Base-by-base conservation (phyloP, 2,329 filamentous ascomycete genomes). In the Talaromyces piceae region DNA sequence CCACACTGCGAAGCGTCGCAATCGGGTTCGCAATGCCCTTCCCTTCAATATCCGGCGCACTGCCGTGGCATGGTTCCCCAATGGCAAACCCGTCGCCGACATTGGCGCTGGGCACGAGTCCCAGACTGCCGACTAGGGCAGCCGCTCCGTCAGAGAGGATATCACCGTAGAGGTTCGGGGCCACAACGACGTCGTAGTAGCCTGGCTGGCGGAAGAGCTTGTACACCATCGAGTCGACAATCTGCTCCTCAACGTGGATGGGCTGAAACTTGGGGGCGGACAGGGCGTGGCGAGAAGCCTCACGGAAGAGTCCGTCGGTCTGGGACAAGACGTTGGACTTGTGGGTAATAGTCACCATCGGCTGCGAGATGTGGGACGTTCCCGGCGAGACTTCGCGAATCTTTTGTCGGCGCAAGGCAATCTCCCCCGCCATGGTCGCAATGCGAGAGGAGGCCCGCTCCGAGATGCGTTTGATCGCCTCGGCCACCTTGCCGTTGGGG, bases 181-280 rank as follows among this genome's bases (percentile, higher is more conserved):
- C 93, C 44, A 98, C 93, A 61, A 98, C 95, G 59, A 97, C 91
- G 69, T 98, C 93, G 82, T 97, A 98, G 65, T 86, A 86, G 64
- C 86, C 80, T 41, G 93, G 93, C 73, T 97, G 89, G 56, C 91
- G 88, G 83, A 97, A 97, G 52, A 98, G 86, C 78, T 97, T 97
- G 82, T 97, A 97, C 53, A 97, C 90, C 93, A 98, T 98, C 56
- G 86, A 91, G 74, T 98, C 93, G 57, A 98, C 91, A 61, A 98
- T 98, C 76, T 98, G 93, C 78, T 97, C 93, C 73, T 97, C 93
- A 50, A 96, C 78, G 39, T 74, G 73, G 49, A 95, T 75, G 47
- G 70, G 72, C 54, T 73, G 71, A 75, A 88, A 96, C 58, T 75
- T 78, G 11, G 79, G 60, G 47, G 78, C 77, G 25, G 82, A 78